These are phyloP conservation scores for Aspergillus asperescens DNA, from an alignment of 495 filamentous ascomycete genomes.

Conservation along the genomic window DNA sequence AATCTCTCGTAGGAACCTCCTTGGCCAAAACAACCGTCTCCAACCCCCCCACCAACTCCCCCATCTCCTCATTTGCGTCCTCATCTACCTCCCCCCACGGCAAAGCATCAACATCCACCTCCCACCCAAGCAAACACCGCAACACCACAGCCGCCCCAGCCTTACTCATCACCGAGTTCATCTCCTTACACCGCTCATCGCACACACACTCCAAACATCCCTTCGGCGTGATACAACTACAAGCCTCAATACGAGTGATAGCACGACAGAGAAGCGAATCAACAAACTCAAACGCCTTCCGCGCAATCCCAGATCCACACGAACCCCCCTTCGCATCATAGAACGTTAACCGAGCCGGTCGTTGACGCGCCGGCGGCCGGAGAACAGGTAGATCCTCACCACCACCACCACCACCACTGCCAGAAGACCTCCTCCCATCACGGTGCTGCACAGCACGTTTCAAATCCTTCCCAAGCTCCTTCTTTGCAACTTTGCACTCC, in stretches of 20 bases:
- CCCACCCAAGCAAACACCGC: slow-evolving; percentile 63
- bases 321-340: slow-evolving; percentile 91
- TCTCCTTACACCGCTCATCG: slow-evolving; percentile 78
- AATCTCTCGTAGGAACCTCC: slow-evolving; percentile 48
- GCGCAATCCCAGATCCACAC: slow-evolving; percentile 76
- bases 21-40: slow-evolving; percentile 78
- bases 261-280: slow-evolving; percentile 74
- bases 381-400: slow-evolving; percentile 5
- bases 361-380: slow-evolving; percentile 58
- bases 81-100: slow-evolving; percentile 69
- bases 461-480: slow-evolving; percentile 44
- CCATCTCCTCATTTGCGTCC: slow-evolving; percentile 35
- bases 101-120: slow-evolving; percentile 67
- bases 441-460: slow-evolving; percentile 23
- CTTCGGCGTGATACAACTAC: slow-evolving; percentile 53
- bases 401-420: slow-evolving; percentile 17
- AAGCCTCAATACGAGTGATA: slow-evolving; percentile 69
- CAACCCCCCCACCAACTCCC: slow-evolving; percentile 59
- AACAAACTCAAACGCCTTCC: slow-evolving; percentile 89
- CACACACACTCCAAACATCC: slow-evolving; percentile 90
- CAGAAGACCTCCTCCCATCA: no score
- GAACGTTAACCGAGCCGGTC: slow-evolving; percentile 85
- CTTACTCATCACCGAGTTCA: slow-evolving; percentile 91
- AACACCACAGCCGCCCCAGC: slow-evolving; percentile 78
- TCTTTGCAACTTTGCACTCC: slow-evolving; percentile 88